A percentile compares a stretch with the other conserved stretches of the same genome.
phyloP scores from a whole-genome alignment of 2,329 filamentous ascomycete genomes.

The Calonectria hawksworthii region DNA sequence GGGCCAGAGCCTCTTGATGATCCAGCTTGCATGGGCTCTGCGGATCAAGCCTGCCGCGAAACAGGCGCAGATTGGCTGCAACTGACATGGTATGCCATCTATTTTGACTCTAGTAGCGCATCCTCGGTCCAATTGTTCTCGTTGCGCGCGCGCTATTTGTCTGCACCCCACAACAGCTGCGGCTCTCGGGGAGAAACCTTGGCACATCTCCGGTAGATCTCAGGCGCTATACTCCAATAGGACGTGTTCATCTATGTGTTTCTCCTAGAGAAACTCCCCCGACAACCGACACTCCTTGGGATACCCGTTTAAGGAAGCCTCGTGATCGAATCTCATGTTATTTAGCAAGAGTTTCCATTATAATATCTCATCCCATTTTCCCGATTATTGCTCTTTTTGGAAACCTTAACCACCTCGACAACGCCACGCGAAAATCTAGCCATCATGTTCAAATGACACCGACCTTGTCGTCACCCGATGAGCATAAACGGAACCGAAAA shows the following conservation, averaged over 20 bases:
- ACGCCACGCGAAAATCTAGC: background rate
- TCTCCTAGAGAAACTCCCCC: background rate
- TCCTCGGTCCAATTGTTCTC: background rate
- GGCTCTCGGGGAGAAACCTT: constrained; percentile 28
- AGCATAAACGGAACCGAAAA: background rate
- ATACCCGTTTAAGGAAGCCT: background rate
- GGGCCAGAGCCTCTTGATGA: background rate
- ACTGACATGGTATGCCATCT: background rate
- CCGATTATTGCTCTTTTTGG: constrained; percentile 4
- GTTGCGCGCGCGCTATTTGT: background rate
- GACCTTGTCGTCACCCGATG: background rate
- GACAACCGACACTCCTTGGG: constrained; percentile 8
- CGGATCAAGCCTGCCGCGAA: background rate
- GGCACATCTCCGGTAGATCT: constrained; percentile 24
- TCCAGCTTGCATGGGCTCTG: background rate
- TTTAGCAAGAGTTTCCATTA: background rate
- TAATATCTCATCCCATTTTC: background rate
- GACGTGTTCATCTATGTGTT: background rate
- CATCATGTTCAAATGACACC: background rate
- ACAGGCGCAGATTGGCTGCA: background rate
- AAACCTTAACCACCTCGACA: constrained; percentile 2
- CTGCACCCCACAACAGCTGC: constrained; percentile 14
- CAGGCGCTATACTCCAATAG: constrained; percentile 3
- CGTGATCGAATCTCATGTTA: constrained; percentile 5
- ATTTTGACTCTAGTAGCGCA: background rate